phyloP scores from a whole-genome alignment of 805 yeast genomes.

The Lipomyces oligophaga region DNA sequence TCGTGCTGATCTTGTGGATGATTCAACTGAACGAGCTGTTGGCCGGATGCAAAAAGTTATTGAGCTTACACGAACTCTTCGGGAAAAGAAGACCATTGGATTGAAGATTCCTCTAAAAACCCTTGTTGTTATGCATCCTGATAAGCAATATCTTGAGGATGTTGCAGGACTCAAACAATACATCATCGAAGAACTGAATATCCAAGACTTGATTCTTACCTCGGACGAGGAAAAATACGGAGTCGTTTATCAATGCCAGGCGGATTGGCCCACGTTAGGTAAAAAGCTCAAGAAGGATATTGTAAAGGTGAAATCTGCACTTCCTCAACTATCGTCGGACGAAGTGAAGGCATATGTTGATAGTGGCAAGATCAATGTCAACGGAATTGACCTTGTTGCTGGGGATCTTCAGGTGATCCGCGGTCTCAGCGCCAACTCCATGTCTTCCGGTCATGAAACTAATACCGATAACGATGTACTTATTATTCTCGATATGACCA shows the following conservation, averaged over 20 bases:
- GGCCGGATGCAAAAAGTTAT: constrained; percentile 95
- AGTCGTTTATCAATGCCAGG: constrained; percentile 89
- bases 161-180: constrained; percentile 72
- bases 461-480: constrained; percentile 88
- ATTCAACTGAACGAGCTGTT: constrained; percentile 80
- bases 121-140: constrained; percentile 80
- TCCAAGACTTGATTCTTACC: constrained; percentile 82
- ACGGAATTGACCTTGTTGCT: constrained; percentile 77
- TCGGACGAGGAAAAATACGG: constrained; percentile 87
- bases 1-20: constrained; percentile 75
- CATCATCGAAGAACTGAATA: constrained; percentile 86
- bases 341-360: constrained; percentile 74
- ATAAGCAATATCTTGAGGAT: constrained; percentile 68
- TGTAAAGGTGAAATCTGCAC: constrained; percentile 88
- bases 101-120: constrained; percentile 91
- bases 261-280: constrained; percentile 99
- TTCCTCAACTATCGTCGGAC: constrained; percentile 74
- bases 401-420: constrained; percentile 90
- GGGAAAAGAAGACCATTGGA: constrained; percentile 92
- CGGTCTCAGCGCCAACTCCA: constrained; percentile 60
- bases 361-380: constrained; percentile 75
- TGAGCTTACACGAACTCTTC: constrained; percentile 91
- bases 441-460: constrained; percentile 71
- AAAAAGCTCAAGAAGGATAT: constrained; percentile 94
- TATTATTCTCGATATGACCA: constrained; percentile 79